Percentiles rank a stretch among this genome's conserved stretches.
Conservation (phyloP, 2,329 filamentous ascomycete species). For the Xylaria sp. region DNA sequence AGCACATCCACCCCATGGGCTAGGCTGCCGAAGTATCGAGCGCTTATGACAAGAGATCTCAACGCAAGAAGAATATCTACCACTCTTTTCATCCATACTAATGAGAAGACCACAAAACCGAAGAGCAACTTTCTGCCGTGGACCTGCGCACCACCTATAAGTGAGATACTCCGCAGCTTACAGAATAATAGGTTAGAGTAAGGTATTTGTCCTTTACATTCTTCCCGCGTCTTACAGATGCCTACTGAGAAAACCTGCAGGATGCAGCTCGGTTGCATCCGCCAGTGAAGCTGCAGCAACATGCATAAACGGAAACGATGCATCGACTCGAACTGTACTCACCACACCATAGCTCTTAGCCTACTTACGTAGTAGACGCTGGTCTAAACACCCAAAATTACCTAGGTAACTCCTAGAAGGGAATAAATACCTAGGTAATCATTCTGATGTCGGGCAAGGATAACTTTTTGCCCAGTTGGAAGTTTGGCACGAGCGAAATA, state of each 20-base stretch:
- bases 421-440: too few species aligned
- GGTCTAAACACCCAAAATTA: too few species aligned
- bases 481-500: constrained; percentile 2
- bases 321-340: constrained; percentile 5
- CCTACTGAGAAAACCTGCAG: constrained; percentile 12
- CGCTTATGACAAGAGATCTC: constrained; percentile 1
- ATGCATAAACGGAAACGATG: constrained; percentile 13
- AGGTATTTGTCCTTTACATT: not conserved
- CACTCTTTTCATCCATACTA: not conserved
- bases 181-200: not conserved
- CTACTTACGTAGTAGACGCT: not conserved
- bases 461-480: not conserved
- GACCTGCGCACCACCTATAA: not conserved
- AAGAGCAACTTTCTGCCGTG: not conserved
- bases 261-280: constrained; percentile 34
- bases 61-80: not conserved
- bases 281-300: constrained; percentile 23
- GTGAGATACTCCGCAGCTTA: not conserved
- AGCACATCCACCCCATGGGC: constrained; percentile 7
- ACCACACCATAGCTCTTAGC: not conserved
- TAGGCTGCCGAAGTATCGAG: constrained; percentile 3
- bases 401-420: too few species aligned
- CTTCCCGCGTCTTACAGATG: not conserved
- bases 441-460: too few species aligned
- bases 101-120: not conserved